phyloP scores from a whole-genome alignment of 2,329 filamentous ascomycete species.

The Ophiostoma tasmaniense region DNA sequence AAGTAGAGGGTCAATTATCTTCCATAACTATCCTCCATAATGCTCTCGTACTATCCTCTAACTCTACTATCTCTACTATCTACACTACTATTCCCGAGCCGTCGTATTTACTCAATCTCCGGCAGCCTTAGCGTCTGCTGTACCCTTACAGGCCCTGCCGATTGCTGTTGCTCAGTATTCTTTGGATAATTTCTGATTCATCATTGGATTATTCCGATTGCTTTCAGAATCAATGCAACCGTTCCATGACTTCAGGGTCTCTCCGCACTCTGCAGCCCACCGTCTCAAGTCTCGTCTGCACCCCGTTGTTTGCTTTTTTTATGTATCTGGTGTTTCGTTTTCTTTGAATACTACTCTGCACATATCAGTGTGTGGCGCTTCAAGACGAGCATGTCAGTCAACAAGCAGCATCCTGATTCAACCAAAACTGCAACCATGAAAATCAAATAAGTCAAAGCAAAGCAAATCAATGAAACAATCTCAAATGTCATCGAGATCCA shows the following conservation, averaged over 20 bases:
- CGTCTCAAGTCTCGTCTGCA: not conserved
- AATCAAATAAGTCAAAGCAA: too few relatives aligned
- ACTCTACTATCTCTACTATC: not conserved
- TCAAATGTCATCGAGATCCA: not conserved
- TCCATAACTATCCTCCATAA: not conserved
- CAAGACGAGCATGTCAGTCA: too few relatives aligned
- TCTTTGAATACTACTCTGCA: not conserved
- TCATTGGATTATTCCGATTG: not conserved
- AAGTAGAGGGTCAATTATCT: not conserved
- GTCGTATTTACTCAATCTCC: conserved; percentile 7
- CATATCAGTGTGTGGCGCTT: too few relatives aligned
- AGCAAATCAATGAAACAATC: too few relatives aligned
- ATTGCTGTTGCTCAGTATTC: not conserved
- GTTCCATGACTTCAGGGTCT: not conserved
- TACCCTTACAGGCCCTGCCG: not conserved
- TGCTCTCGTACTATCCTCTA: not conserved
- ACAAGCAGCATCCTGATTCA: too few relatives aligned
- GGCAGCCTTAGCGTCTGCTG: not conserved
- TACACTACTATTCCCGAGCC: not conserved
- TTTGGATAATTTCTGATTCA: not conserved
- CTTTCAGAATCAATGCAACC: not conserved
- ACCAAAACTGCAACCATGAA: too few relatives aligned
- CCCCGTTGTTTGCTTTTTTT: not conserved
- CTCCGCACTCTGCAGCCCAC: not conserved
- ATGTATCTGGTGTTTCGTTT: too few relatives aligned